Conservation (phyloP, 768 basidiomycete species). For the Xerocomus brunneocitrinus region DNA sequence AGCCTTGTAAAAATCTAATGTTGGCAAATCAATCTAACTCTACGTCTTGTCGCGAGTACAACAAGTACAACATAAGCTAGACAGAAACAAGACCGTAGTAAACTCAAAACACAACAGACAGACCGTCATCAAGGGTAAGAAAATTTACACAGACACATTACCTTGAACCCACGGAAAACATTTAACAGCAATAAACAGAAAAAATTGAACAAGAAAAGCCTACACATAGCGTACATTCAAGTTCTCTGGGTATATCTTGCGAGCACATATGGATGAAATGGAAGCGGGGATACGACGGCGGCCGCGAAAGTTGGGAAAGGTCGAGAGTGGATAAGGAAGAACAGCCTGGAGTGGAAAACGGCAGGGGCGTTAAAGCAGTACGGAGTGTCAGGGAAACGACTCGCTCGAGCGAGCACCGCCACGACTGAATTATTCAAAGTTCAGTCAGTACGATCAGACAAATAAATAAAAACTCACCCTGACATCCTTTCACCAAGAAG, state of each 20-base stretch:
- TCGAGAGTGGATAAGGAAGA: not conserved
- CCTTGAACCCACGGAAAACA: not conserved
- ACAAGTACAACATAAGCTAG: conserved; percentile 8
- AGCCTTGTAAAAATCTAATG: too few relatives aligned
- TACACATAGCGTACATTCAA: conserved; percentile 22
- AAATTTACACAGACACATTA: conserved; percentile 4
- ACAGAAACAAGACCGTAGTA: conserved; percentile 2
- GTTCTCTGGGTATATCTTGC: conserved; percentile 10
- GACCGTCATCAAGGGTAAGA: not conserved
- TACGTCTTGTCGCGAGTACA: conserved; percentile 9
- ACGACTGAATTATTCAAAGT: not conserved
- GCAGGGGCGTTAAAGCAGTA: not conserved
- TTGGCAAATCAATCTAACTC: not conserved
- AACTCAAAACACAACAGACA: conserved; percentile 1
- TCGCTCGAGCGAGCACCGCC: not conserved
- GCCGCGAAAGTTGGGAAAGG: not conserved
- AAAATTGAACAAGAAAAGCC: not conserved
- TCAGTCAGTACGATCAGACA: not conserved
- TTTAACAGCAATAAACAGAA: conserved; percentile 11
- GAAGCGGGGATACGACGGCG: not conserved
- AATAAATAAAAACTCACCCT: conserved; percentile 1
- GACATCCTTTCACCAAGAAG: not conserved
- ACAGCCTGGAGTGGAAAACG: not conserved
- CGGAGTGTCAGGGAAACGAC: not conserved
- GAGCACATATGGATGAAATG: conserved; percentile 1